Evolutionary conservation across 768 basidiomycete species (phyloP).

Genomic region (Auriscalpium orientale): DNA sequence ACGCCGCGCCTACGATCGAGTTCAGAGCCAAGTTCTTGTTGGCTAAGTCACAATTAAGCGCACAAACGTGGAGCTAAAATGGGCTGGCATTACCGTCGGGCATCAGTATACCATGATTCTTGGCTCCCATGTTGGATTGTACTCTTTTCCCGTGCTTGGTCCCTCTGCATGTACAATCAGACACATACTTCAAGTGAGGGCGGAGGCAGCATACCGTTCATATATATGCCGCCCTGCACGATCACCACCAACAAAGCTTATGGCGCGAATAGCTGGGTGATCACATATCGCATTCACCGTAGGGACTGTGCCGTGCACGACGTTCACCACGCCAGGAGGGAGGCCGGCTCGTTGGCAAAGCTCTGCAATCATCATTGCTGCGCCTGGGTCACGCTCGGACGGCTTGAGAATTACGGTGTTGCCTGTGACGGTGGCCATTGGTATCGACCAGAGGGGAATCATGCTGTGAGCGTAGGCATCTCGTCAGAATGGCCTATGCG

Average conservation of each 20-base stretch:
- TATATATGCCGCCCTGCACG: conserved; percentile 92
- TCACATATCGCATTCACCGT: conserved; percentile 95
- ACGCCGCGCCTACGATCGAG: conserved; percentile 88
- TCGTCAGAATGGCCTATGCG: neutral
- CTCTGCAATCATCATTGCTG: conserved; percentile 96
- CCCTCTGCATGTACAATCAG: conserved; percentile 41
- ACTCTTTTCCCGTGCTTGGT: conserved; percentile 71
- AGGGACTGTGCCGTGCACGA: conserved; percentile 84
- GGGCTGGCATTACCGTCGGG: conserved; percentile 64
- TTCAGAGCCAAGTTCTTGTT: conserved; percentile 91
- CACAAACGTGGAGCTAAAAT: neutral
- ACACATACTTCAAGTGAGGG: conserved; percentile 1
- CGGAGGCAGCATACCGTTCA: conserved; percentile 45
- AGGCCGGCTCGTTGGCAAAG: conserved; percentile 82
- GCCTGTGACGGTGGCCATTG: conserved; percentile 81
- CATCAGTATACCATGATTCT: conserved; percentile 92
- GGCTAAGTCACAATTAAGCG: conserved; percentile 35
- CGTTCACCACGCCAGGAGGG: conserved; percentile 83
- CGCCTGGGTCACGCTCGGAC: conserved; percentile 93
- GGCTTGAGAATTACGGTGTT: conserved; percentile 95
- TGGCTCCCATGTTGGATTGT: conserved; percentile 84
- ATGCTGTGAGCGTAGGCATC: conserved; percentile 40
- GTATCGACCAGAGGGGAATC: conserved; percentile 97
- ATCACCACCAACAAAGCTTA: conserved; percentile 95
- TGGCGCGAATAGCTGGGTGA: conserved; percentile 83